Conservation (phyloP, 2,329 filamentous ascomycete genomes). For the Penicillium sp. region DNA sequence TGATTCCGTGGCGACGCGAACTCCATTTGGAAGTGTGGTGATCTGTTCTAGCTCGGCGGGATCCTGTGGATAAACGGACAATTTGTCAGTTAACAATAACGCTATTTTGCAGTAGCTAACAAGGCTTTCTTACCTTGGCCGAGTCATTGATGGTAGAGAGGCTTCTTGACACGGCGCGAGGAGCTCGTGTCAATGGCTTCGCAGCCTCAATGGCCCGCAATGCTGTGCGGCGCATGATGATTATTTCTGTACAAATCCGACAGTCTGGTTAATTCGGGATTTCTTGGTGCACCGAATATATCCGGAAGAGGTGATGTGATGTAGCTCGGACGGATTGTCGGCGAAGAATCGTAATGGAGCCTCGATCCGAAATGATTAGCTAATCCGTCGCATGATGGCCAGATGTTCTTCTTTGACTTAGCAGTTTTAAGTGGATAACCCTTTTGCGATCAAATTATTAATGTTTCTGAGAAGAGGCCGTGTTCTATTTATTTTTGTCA, state of each 20-base stretch:
- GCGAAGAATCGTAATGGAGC: slow-evolving; percentile 23
- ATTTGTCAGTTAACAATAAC: slow-evolving; percentile 4
- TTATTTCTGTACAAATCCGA: slow-evolving; percentile 4
- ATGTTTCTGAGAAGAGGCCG: not conserved
- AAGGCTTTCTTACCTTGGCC: slow-evolving; percentile 30
- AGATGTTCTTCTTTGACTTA: not conserved
- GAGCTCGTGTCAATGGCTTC: slow-evolving; percentile 33
- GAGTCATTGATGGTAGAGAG: slow-evolving; percentile 35
- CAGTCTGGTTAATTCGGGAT: not conserved
- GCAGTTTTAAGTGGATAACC: not conserved
- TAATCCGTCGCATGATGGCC: slow-evolving; percentile 22
- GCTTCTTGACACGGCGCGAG: slow-evolving; percentile 34
- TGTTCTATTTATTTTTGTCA: not conserved
- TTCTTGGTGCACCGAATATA: slow-evolving; percentile 9
- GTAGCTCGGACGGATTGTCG: slow-evolving; percentile 5
- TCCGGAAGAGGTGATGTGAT: slow-evolving; percentile 15
- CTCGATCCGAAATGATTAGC: slow-evolving; percentile 25
- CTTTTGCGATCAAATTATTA: not conserved
- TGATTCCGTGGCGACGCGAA: slow-evolving; percentile 92
- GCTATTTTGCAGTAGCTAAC: not conserved
- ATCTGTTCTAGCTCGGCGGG: slow-evolving; percentile 83
- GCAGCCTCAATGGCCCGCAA: slow-evolving; percentile 39
- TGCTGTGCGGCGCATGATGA: slow-evolving; percentile 40
- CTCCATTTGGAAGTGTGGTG: slow-evolving; percentile 84
- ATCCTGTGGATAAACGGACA: slow-evolving; percentile 53